A percentile compares a stretch with the other conserved stretches of the same genome.
Evolutionary conservation across 2,329 filamentous ascomycete genomes (phyloP).

Genomic region (Fusarium devonianum): DNA sequence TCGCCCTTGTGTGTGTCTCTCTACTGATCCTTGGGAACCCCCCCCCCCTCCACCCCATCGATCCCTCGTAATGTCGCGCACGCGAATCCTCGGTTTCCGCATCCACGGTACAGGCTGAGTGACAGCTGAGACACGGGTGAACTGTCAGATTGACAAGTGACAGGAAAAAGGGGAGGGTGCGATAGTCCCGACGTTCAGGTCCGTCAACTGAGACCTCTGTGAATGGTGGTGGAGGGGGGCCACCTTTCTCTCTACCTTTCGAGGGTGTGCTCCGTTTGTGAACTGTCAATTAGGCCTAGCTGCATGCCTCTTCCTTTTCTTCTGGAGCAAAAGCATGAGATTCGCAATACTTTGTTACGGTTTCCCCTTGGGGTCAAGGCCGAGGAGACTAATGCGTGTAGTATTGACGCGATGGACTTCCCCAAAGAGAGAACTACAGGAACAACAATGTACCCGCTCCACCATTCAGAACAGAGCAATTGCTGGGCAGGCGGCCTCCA

Average conservation of each 20-base stretch:
- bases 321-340: not conserved
- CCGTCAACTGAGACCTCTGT: conserved; percentile 27
- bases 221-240: conserved; percentile 13
- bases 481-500: not conserved
- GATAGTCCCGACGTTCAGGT: conserved; percentile 31
- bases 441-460: conserved; percentile 16
- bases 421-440: conserved; percentile 11
- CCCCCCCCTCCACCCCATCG: not conserved
- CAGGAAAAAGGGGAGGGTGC: conserved; percentile 19
- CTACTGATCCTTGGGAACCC: conserved; percentile 3
- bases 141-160: conserved; percentile 25
- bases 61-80: too few species aligned
- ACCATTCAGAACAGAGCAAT: conserved; percentile 11
- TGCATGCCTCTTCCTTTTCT: conserved; percentile 11
- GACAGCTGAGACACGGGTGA: conserved; percentile 23
- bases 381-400: not conserved
- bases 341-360: conserved; percentile 3
- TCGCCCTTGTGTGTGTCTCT: conserved; percentile 24
- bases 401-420: not conserved
- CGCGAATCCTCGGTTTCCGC: conserved; percentile 11
- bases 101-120: conserved; percentile 33
- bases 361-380: conserved; percentile 12
- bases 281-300: conserved; percentile 11
- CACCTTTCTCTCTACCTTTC: too few species aligned
- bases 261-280: conserved; percentile 21